These are phyloP conservation scores for Paradendryphiella salina DNA, from an alignment of 2,329 filamentous ascomycete species.

Conservation along the genomic window DNA sequence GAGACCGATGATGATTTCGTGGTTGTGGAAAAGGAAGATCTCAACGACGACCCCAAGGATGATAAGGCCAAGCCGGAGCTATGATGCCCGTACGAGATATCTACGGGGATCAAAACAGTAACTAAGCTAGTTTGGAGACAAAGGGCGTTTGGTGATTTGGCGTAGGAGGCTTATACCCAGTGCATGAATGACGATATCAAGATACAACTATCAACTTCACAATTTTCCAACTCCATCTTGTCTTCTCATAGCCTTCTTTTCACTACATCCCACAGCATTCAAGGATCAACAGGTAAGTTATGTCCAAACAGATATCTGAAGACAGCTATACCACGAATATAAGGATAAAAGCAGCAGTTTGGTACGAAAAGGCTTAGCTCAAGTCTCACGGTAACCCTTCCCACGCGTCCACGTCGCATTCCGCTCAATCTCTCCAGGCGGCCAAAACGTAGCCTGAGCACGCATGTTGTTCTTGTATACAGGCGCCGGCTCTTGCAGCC, in stretches of 20 bases:
- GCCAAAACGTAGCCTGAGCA: not conserved
- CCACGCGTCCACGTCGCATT: not conserved
- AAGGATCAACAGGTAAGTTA: too few relatives aligned
- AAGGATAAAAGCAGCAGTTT: not conserved
- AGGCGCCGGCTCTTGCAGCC: not conserved
- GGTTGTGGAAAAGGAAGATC: constrained; percentile 34
- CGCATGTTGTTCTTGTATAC: not conserved
- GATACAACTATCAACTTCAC: not conserved
- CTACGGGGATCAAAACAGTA: too few relatives aligned
- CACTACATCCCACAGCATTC: not conserved
- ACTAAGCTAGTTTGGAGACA: not conserved
- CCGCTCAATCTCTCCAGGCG: not conserved
- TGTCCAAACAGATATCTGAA: not conserved
- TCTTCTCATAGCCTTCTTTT: too few relatives aligned
- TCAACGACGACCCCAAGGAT: constrained; percentile 28
- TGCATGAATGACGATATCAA: not conserved
- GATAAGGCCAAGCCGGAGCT: constrained; percentile 21
- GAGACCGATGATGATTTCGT: constrained; percentile 40
- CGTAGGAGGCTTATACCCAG: constrained; percentile 13
- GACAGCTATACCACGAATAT: not conserved
- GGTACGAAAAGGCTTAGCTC: not conserved
- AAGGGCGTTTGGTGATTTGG: not conserved
- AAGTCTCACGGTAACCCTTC: not conserved
- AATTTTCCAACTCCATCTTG: not conserved
- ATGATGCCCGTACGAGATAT: not conserved